Evolutionary conservation across 495 filamentous ascomycete genomes (phyloP), one percentile per base, ranked within the genome.

Genomic region (Cairneyella variabilis): DNA sequence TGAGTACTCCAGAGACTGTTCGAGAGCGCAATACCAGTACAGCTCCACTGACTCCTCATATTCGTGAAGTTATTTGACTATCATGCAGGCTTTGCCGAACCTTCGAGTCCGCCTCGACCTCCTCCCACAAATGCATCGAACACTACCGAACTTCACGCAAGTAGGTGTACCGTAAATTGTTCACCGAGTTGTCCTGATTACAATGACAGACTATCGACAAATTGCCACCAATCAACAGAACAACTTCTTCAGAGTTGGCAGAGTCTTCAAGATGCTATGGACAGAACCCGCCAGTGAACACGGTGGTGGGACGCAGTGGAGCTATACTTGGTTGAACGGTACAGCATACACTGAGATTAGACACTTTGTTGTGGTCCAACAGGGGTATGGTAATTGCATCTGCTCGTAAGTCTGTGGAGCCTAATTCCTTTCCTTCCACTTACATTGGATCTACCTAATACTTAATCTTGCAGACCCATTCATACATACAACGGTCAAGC

Each of bases 321-420:
- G 32, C 22, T 51, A 36, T 6, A 30, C 30, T 20, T 49, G 28
- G 17, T 26, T 53, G 21, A n/a, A 22, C 21, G 27, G 21, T 17
- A 47, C 17, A 27, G 49, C 23, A 23, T 58, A 40, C 41, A 53
- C 28, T 44, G 49, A 53, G 20, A 56, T 61, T 17, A 53, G 54
- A 28, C 58, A 54, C 11, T 58, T 61, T 37, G 58, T 61, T 28
- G 45, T 61, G 0, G 21, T 58, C 9, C 25, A 32, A 22, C 27
- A 28, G 10, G 36, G 22, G 4, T 21, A 41, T 39, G 58, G 58
- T 7, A 40, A 53, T 36, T 36, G 23, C 18, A 39, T 48, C 4
- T 60, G 58, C 48, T 48, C 43, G 58, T 60, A 26, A 48, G 58
- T 48, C 17, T n/a, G n/a, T n/a, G n/a, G n/a, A n/a, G n/a, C n/a